phyloP scores from a whole-genome alignment of 106 monocot species.

The Dioscorea zingiberensis region DNA sequence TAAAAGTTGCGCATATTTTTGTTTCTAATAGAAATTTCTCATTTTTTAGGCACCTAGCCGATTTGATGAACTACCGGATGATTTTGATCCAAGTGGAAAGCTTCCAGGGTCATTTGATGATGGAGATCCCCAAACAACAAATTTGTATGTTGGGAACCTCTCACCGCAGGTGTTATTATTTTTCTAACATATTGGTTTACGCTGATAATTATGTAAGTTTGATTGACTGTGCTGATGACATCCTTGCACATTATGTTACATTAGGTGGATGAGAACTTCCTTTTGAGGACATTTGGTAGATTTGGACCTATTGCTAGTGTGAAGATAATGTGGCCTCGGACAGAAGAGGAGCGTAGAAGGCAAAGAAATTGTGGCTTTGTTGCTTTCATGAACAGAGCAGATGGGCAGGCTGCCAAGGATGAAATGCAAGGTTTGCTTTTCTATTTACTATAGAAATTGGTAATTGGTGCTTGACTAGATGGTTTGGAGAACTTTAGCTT shows the following conservation, averaged over 20 bases:
- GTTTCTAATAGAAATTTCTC: neutral
- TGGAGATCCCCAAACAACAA: slow-evolving; percentile 99
- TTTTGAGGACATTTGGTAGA: slow-evolving; percentile 94
- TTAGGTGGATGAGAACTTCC: slow-evolving; percentile 99
- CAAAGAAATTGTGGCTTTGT: slow-evolving; percentile 99
- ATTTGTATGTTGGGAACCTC: slow-evolving; percentile 98
- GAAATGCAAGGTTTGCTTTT: slow-evolving; percentile 91
- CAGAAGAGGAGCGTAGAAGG: slow-evolving; percentile 86
- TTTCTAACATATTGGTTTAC: neutral
- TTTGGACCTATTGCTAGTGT: slow-evolving; percentile 99
- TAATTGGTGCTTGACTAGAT: too few relatives aligned
- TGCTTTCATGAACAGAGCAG: slow-evolving; percentile 98
- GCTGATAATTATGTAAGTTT: neutral
- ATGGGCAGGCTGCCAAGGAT: slow-evolving; percentile 98
- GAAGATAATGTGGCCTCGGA: slow-evolving; percentile 99
- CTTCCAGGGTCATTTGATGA: slow-evolving; percentile 99
- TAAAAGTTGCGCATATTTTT: too few relatives aligned
- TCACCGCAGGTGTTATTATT: slow-evolving; percentile 71
- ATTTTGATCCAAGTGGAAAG: slow-evolving; percentile 86
- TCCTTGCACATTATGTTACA: too few relatives aligned
- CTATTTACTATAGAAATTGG: too few relatives aligned
- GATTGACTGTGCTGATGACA: too few relatives aligned
- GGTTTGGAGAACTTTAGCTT: too few relatives aligned
- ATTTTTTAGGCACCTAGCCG: slow-evolving; percentile 64
- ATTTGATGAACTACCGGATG: slow-evolving; percentile 95